Conservation (phyloP, 148 eudicot species). For the Agrostemma githago region DNA sequence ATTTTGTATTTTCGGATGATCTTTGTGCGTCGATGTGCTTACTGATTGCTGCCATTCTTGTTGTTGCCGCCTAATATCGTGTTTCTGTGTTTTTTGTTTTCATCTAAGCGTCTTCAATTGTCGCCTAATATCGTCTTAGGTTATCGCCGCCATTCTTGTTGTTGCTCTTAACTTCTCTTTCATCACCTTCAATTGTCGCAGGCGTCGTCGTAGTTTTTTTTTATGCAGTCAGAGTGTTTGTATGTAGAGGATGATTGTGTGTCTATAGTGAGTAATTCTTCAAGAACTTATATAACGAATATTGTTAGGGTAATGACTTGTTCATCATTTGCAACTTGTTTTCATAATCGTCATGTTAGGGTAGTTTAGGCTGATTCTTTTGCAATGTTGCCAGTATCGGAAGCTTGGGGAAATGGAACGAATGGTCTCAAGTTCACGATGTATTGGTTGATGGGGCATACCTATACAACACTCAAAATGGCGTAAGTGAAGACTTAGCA, state of each 20-base stretch:
- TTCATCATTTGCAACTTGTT: neutral
- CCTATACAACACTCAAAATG: constrained; percentile 71
- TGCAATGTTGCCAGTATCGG: constrained; percentile 51
- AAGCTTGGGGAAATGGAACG: constrained; percentile 68
- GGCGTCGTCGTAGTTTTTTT: no score
- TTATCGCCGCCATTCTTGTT: no score
- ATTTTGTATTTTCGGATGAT: no score
- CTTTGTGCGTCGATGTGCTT: no score
- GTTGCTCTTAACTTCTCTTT: no score
- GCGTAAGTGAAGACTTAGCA: constrained; percentile 94
- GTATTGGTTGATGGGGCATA: constrained; percentile 51
- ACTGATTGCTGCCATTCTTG: no score
- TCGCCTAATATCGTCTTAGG: no score
- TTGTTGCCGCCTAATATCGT: no score
- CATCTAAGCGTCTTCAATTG: no score
- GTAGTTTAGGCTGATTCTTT: neutral
- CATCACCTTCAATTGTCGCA: no score
- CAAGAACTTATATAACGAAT: constrained; percentile 40
- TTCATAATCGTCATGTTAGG: neutral
- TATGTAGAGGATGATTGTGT: constrained; percentile 89
- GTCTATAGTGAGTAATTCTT: constrained; percentile 77
- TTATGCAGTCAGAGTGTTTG: neutral
- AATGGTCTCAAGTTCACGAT: constrained; percentile 51
- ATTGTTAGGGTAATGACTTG: constrained; percentile 48
- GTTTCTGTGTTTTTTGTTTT: no score